These are phyloP conservation scores for Aspergillus sp. DNA, from an alignment of 2,329 filamentous ascomycete genomes.

Conservation along the genomic window DNA sequence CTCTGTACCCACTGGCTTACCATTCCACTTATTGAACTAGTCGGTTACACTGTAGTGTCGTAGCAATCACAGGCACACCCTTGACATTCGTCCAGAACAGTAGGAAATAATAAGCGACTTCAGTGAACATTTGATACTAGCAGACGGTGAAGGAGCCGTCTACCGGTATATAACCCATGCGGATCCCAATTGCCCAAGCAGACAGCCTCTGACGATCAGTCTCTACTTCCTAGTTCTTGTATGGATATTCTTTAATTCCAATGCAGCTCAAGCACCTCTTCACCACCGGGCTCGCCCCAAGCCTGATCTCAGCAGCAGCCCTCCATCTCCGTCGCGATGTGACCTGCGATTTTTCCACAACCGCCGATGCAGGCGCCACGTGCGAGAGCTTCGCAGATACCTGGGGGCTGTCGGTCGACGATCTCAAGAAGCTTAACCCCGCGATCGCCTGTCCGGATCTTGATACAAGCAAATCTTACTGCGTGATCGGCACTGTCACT, in stretches of 20 bases:
- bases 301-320: neutral
- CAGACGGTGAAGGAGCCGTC: too few relatives aligned
- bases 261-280: constrained; percentile 9
- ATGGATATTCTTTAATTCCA: neutral
- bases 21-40: too few relatives aligned
- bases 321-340: constrained; percentile 4
- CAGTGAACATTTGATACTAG: too few relatives aligned
- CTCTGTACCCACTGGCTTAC: too few relatives aligned
- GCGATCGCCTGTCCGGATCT: constrained; percentile 8
- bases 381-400: constrained; percentile 9
- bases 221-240: too few relatives aligned
- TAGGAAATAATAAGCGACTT: too few relatives aligned
- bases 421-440: constrained; percentile 10
- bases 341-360: constrained; percentile 5
- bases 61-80: too few relatives aligned
- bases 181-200: too few relatives aligned
- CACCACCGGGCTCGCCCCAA: constrained; percentile 2
- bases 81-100: too few relatives aligned
- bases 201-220: too few relatives aligned
- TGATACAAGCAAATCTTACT: constrained; percentile 7
- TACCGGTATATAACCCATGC: too few relatives aligned
- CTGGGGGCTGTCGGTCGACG: constrained; percentile 9
- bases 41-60: too few relatives aligned
- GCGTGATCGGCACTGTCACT: constrained; percentile 12
- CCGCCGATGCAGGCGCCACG: constrained; percentile 3